These are phyloP conservation scores for Kwoniella dendrophila DNA, from an alignment of 768 basidiomycete genomes.

Conservation along the genomic window DNA sequence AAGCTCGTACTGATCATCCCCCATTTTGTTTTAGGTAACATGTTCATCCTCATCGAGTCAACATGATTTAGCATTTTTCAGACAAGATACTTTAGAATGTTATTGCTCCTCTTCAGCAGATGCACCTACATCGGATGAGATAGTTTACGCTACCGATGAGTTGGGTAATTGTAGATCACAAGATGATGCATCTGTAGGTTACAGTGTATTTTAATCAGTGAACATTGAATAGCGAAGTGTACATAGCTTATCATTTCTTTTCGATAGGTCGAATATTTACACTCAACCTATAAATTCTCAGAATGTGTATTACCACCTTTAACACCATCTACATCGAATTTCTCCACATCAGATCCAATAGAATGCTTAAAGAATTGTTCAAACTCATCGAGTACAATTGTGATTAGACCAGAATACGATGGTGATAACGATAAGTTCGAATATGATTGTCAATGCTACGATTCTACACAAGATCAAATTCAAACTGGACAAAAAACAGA, in stretches of 20 bases:
- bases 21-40: not conserved
- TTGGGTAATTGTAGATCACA: conserved; percentile 14
- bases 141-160: conserved; percentile 17
- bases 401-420: conserved; percentile 10
- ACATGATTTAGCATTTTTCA: conserved; percentile 10
- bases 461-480: not conserved
- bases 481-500: conserved; percentile 5
- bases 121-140: conserved; percentile 13
- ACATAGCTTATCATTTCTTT: not conserved
- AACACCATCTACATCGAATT: not conserved
- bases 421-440: conserved; percentile 1
- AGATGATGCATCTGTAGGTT: conserved; percentile 21
- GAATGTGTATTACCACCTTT: conserved; percentile 15
- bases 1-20: not conserved
- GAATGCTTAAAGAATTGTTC: conserved; percentile 8
- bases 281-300: conserved; percentile 6
- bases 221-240: too few relatives aligned
- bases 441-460: conserved; percentile 19
- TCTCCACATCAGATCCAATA: not conserved
- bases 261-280: conserved; percentile 19
- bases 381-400: not conserved
- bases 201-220: not conserved
- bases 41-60: not conserved
- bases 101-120: conserved; percentile 9
- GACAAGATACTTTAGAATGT: conserved; percentile 19